These are phyloP conservation scores for Rhododendron ferrugineum DNA, from an alignment of 148 eudicot species.

Conservation along the genomic window DNA sequence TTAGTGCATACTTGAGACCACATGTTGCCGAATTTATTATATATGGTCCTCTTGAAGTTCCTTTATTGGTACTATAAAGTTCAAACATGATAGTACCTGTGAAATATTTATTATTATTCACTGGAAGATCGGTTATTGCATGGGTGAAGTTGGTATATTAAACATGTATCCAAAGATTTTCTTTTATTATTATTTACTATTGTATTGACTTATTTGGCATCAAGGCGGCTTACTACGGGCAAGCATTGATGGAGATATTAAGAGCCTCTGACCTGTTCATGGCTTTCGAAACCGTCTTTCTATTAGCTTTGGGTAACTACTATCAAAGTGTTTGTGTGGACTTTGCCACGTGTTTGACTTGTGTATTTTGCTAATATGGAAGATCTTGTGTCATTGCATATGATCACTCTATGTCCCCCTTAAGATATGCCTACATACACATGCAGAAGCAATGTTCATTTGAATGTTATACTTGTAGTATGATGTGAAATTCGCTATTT, in stretches of 20 bases:
- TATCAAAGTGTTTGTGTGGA: not conserved
- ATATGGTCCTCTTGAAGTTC: not conserved
- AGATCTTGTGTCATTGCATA: not conserved
- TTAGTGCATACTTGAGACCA: not conserved
- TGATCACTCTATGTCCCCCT: not conserved
- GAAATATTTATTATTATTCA: not conserved
- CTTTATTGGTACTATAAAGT: not conserved
- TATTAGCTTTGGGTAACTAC: not conserved
- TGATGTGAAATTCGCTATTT: not conserved
- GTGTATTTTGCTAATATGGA: not conserved
- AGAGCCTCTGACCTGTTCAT: not conserved
- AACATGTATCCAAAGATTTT: not conserved
- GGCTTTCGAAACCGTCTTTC: not conserved
- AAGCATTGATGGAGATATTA: not conserved
- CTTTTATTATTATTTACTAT: too few species aligned
- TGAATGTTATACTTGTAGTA: not conserved
- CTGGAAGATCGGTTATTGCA: not conserved
- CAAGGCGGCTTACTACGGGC: not conserved
- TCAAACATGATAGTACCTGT: not conserved
- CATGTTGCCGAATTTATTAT: not conserved
- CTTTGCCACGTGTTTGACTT: not conserved
- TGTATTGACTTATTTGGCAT: not conserved
- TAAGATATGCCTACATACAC: not conserved
- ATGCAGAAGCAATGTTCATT: not conserved
- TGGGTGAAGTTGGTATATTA: not conserved